phyloP scores from a whole-genome alignment of 345 rosid genomes.

The Citrus medica region DNA sequence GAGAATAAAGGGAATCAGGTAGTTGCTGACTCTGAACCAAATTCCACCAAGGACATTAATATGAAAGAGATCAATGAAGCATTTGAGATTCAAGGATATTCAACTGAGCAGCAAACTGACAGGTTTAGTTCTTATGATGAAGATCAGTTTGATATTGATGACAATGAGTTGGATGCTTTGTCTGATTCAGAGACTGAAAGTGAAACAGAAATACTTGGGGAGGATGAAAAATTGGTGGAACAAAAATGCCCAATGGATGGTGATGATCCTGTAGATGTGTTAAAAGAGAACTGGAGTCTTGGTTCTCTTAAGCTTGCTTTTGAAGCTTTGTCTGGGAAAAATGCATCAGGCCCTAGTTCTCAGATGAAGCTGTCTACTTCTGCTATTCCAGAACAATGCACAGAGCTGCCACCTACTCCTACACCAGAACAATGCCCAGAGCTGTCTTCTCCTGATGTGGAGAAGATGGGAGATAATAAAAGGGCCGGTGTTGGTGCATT shows the following conservation, averaged over 20 bases:
- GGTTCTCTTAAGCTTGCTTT: slow-evolving; percentile 73
- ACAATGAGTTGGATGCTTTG: slow-evolving; percentile 46
- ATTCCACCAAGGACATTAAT: slow-evolving; percentile 39
- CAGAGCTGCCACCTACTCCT: slow-evolving; percentile 21
- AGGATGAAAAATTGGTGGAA: slow-evolving; percentile 25
- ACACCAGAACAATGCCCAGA: slow-evolving; percentile 2
- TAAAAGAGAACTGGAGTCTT: slow-evolving; percentile 42
- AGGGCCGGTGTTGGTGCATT: slow-evolving; percentile 27
- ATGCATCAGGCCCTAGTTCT: slow-evolving; percentile 18
- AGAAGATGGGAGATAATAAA: slow-evolving; percentile 24
- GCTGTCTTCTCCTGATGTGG: slow-evolving; percentile 20
- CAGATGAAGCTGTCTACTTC: slow-evolving; percentile 11
- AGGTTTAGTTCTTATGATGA: slow-evolving; percentile 54
- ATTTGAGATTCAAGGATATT: slow-evolving; percentile 38
- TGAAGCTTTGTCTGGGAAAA: slow-evolving; percentile 56
- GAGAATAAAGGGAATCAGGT: slow-evolving; percentile 27
- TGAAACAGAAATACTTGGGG: slow-evolving; percentile 53
- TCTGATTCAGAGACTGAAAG: slow-evolving; percentile 57
- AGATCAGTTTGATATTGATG: slow-evolving; percentile 39
- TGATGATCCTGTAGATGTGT: slow-evolving; percentile 20
- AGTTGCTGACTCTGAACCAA: slow-evolving; percentile 28
- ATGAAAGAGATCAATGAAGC: slow-evolving; percentile 83
- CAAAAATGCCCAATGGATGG: slow-evolving; percentile 26
- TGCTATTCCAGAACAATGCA: slow-evolving; percentile 14
- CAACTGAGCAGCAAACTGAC: slow-evolving; percentile 37